These are phyloP conservation scores for Emmonsiellopsis sp. DNA, from an alignment of 2,329 filamentous ascomycete species.

Conservation along the genomic window DNA sequence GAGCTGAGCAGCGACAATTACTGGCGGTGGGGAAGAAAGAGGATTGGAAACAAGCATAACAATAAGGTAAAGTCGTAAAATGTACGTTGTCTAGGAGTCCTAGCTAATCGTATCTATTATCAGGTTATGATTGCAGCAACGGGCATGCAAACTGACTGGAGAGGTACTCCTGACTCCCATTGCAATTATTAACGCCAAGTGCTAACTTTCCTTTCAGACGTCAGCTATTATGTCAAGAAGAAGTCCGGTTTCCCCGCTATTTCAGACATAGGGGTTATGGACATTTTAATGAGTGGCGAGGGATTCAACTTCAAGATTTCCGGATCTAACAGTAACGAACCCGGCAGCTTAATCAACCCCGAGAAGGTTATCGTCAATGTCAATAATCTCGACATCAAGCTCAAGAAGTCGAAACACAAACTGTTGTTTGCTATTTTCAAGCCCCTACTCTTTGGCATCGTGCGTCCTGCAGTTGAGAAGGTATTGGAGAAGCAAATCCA, in stretches of 20 bases:
- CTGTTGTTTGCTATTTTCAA: constrained; percentile 78
- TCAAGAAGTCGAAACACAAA: constrained; percentile 95
- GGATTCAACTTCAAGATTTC: constrained; percentile 90
- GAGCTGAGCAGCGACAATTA: constrained; percentile 90
- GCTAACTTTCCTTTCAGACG: constrained; percentile 42
- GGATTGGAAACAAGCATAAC: constrained; percentile 67
- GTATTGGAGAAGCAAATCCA: constrained; percentile 82
- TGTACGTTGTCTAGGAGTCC: background rate
- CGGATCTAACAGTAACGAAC: constrained; percentile 68
- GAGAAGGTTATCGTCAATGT: constrained; percentile 79
- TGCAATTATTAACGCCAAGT: background rate
- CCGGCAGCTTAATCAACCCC: constrained; percentile 83
- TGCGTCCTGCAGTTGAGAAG: constrained; percentile 78
- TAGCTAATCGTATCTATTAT: background rate
- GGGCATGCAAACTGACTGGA: constrained; percentile 85
- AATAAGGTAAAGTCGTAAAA: constrained; percentile 48
- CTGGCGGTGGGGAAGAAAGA: constrained; percentile 90
- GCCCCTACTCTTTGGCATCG: constrained; percentile 71
- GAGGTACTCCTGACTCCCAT: constrained; percentile 23
- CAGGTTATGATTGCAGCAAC: constrained; percentile 69
- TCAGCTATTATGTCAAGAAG: constrained; percentile 90
- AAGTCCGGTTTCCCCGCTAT: constrained; percentile 88
- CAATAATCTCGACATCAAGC: constrained; percentile 72
- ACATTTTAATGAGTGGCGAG: constrained; percentile 76
- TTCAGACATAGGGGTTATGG: constrained; percentile 78